phyloP scores from a whole-genome alignment of 495 filamentous ascomycete species.

The Penicillium fimorum region DNA sequence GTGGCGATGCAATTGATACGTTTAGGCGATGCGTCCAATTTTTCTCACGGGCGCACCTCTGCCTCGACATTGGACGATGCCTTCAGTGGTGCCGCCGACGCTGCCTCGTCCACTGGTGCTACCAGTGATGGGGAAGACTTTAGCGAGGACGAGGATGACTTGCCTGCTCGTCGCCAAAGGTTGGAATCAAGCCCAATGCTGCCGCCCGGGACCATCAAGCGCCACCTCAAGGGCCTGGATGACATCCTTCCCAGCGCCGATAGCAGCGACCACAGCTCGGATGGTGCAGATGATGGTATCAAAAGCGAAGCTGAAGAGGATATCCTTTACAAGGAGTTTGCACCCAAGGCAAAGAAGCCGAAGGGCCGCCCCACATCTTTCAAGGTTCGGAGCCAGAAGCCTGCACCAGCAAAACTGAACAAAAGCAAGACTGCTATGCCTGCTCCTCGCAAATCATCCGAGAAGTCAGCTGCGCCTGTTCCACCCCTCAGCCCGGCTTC shows the following conservation, averaged over 20 bases:
- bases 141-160: constrained; percentile 66
- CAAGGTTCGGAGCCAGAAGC: constrained; percentile 39
- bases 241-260: constrained; percentile 66
- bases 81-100: constrained; percentile 82
- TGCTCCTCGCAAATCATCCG: constrained; percentile 47
- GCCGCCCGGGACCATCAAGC: constrained; percentile 50
- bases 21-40: constrained; percentile 85
- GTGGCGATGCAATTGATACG: constrained; percentile 95
- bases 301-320: constrained; percentile 54
- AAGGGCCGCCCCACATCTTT: constrained; percentile 39
- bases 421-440: constrained; percentile 41
- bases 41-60: constrained; percentile 85
- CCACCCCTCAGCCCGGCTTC: constrained; percentile 53
- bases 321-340: constrained; percentile 39
- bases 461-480: constrained; percentile 50
- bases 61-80: constrained; percentile 93
- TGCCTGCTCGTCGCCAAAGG: constrained; percentile 61
- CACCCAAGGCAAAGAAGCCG: constrained; percentile 46
- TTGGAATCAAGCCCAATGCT: constrained; percentile 57
- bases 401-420: constrained; percentile 37
- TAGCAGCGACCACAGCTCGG: constrained; percentile 69
- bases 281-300: constrained; percentile 52
- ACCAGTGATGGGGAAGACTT: constrained; percentile 78
- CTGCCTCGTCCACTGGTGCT: constrained; percentile 77
- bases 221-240: constrained; percentile 55